These are phyloP conservation scores for Lentinula detonsa DNA, from an alignment of 768 basidiomycete genomes.

Conservation along the genomic window DNA sequence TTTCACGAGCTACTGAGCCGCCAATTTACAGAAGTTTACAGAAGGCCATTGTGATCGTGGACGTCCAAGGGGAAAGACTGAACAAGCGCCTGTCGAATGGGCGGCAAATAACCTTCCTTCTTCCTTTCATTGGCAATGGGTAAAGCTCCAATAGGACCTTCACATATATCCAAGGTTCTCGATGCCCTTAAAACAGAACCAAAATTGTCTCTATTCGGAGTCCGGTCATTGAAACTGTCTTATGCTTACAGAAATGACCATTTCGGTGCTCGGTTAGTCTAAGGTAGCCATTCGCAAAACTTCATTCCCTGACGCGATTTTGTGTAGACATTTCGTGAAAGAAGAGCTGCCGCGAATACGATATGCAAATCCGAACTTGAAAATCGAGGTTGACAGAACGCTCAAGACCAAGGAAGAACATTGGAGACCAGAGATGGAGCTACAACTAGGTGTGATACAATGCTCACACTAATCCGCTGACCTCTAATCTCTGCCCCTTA, in stretches of 20 bases:
- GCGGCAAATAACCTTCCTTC: background rate
- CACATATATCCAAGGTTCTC: constrained; percentile 50
- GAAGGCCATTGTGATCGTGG: background rate
- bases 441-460: constrained; percentile 53
- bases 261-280: constrained; percentile 64
- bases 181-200: constrained; percentile 45
- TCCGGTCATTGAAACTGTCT: constrained; percentile 50
- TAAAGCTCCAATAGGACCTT: constrained; percentile 32
- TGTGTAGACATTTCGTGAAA: constrained; percentile 66
- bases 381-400: constrained; percentile 52
- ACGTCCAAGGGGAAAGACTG: background rate
- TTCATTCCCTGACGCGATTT: background rate
- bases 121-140: background rate
- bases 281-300: background rate
- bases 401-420: constrained; percentile 46
- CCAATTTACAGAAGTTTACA: too few species aligned
- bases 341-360: constrained; percentile 75
- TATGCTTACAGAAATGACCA: constrained; percentile 63
- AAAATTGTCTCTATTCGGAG: constrained; percentile 37
- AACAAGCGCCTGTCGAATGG: background rate
- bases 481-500: constrained; percentile 15
- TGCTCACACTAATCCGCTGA: constrained; percentile 10
- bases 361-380: constrained; percentile 64
- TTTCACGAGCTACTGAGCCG: too few species aligned
- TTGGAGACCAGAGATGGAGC: constrained; percentile 55